Percentiles rank a stretch among this genome's conserved stretches.
phyloP scores from a whole-genome alignment of 192 early-diverging fungal species.

The Backusella macrospora region DNA sequence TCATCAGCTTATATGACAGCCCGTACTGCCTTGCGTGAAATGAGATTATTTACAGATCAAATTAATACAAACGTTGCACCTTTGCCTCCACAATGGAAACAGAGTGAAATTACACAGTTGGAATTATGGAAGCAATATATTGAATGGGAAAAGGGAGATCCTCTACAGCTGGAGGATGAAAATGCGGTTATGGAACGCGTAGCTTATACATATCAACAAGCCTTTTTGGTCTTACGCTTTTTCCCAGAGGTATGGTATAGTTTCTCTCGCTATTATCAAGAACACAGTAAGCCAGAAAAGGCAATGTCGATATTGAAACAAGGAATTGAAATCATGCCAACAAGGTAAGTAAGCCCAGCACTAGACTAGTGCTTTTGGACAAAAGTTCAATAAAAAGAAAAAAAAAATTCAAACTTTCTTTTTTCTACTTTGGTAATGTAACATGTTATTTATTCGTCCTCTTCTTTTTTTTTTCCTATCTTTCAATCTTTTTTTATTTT shows the following conservation, averaged over 20 bases:
- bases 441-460: too few species aligned
- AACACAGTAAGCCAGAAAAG: slow-evolving; percentile 61
- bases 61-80: slow-evolving; percentile 76
- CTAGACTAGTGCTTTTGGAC: background rate
- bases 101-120: slow-evolving; percentile 68
- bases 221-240: slow-evolving; percentile 79
- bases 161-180: slow-evolving; percentile 75
- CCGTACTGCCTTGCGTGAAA: slow-evolving; percentile 80
- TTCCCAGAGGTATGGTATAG: slow-evolving; percentile 94
- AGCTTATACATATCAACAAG: slow-evolving; percentile 84
- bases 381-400: background rate
- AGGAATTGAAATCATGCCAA: slow-evolving; percentile 72
- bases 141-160: slow-evolving; percentile 89
- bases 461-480: background rate
- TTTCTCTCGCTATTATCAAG: slow-evolving; percentile 58
- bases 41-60: slow-evolving; percentile 74
- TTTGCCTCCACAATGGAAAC: slow-evolving; percentile 77
- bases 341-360: slow-evolving; percentile 49
- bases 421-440: background rate
- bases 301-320: slow-evolving; percentile 64
- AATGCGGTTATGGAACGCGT: slow-evolving; percentile 65
- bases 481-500: slow-evolving; percentile 16
- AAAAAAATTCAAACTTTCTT: background rate
- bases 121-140: slow-evolving; percentile 87
- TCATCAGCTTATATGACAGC: slow-evolving; percentile 95